Percentiles rank a stretch among this genome's conserved stretches.
phyloP scores from a whole-genome alignment of 352 stramenopile genomes.

The Pythium grandisporangium region DNA sequence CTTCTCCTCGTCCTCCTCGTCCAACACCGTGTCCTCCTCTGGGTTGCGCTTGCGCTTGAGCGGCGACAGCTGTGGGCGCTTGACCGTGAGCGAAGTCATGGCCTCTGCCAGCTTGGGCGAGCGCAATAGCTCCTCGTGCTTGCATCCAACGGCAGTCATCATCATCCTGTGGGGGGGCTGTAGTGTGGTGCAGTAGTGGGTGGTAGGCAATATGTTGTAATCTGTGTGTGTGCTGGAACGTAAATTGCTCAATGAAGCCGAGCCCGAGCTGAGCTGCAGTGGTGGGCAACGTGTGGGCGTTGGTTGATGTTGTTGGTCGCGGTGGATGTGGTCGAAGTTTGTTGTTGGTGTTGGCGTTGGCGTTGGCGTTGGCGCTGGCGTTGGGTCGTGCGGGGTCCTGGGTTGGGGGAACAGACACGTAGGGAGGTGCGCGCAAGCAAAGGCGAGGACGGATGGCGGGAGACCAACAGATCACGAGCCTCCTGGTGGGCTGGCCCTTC shows the following conservation, averaged over 20 bases:
- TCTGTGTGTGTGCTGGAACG: not conserved
- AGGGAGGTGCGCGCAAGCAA: no score
- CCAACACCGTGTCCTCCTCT: no score
- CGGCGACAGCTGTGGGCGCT: slow-evolving; percentile 26
- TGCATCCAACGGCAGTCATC: slow-evolving; percentile 10
- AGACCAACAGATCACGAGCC: slow-evolving; percentile 5
- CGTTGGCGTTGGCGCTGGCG: slow-evolving; percentile 8
- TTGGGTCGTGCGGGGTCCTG: no score
- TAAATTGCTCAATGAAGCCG: slow-evolving; percentile 8
- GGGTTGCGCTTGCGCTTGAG: slow-evolving; percentile 41
- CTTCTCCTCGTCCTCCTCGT: no score
- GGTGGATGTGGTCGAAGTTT: slow-evolving; percentile 6
- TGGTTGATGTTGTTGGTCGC: not conserved
- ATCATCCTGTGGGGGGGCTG: slow-evolving; percentile 14
- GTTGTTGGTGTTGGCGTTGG: no score
- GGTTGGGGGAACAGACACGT: no score
- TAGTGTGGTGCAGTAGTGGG: no score
- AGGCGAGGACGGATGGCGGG: slow-evolving; percentile 3
- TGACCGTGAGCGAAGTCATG: slow-evolving; percentile 19
- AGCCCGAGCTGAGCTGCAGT: not conserved
- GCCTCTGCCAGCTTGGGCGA: slow-evolving; percentile 14
- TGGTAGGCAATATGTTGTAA: no score
- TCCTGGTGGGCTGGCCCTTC: slow-evolving; percentile 6
- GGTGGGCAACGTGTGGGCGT: not conserved
- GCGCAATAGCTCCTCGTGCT: slow-evolving; percentile 8